Base-by-base conservation (phyloP, 768 basidiomycete genomes). In the Chalciporus pseudorubinellus region DNA sequence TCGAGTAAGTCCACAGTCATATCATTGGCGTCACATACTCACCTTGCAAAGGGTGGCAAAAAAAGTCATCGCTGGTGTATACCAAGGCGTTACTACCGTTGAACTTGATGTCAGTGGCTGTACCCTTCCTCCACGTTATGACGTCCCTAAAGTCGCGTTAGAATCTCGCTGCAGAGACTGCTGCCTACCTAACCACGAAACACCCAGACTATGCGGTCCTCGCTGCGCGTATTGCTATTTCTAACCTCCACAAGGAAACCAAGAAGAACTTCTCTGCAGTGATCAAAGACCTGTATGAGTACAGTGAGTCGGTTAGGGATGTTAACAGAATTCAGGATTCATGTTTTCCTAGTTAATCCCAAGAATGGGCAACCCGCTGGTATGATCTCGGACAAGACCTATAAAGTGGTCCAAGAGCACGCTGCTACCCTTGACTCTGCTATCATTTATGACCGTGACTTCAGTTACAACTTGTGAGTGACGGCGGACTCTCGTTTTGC, bases 141-240 rank as follows among this genome's bases (percentile, higher is more conserved):
- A 12, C 22, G 36, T 19, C 21, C 60, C 4, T 60, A 20, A 63
- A 46, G 18, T 26, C 3, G 26, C 26, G 19, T 21, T 19, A 95
- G 93, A 98, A 97, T 69, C 86, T 98, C 36, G 95, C 95, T 0
- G 87, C 95, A 7, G 95, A 98, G 74, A 99, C 97, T 4, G 94
- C 97, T 9, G 97, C 97, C 0, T 98, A 87, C 68, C 84, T 98
- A 55, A 98, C 97, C 5, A 98, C 95, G 22, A 93, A 92, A 59
- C 93, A 95, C 65, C 94, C 95, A 8, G 97, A 99, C 68, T 99
- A 99, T 62, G 97, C 97, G 21, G 85, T 98, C 53, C 91, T 99
- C 56, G 97, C 97, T 6, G 97, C 97, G 19, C 92, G 97, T 52
- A 98, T 99, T 48, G 97, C 97, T 50, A 93, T 99, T 62, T 98